Percentiles rank a stretch among this genome's conserved stretches.
These are phyloP conservation scores for Akanthomyces muscarius DNA, from an alignment of 2,329 filamentous ascomycete genomes.

Conservation along the genomic window DNA sequence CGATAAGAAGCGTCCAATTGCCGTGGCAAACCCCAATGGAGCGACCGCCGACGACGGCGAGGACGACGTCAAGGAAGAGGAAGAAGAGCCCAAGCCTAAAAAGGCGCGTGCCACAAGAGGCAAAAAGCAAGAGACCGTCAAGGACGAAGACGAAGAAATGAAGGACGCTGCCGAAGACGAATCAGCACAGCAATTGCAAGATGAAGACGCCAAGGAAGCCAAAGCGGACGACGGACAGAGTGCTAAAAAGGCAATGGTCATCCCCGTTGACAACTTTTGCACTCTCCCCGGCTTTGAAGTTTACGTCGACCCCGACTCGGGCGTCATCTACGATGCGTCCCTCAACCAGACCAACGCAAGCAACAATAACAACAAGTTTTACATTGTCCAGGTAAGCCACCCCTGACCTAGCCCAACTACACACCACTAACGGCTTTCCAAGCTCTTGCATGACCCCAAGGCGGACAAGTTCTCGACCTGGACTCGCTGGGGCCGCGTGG, in stretches of 20 bases:
- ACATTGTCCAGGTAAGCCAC: slow-evolving; percentile 60
- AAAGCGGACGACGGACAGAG: slow-evolving; percentile 41
- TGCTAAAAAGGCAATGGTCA: slow-evolving; percentile 40
- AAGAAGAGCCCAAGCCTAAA: slow-evolving; percentile 38
- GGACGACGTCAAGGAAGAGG: slow-evolving; percentile 36
- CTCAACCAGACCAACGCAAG: slow-evolving; percentile 72
- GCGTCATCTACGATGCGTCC: slow-evolving; percentile 72
- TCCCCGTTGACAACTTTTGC: slow-evolving; percentile 50
- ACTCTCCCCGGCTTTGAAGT: slow-evolving; percentile 45
- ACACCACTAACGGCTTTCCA: background rate
- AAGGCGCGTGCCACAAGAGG: slow-evolving; percentile 31
- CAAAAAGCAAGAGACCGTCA: slow-evolving; percentile 22
- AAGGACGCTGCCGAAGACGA: slow-evolving; percentile 28
- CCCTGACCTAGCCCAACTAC: background rate
- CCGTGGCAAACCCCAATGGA: slow-evolving; percentile 23
- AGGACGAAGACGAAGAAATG: slow-evolving; percentile 23
- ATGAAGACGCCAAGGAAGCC: slow-evolving; percentile 28
- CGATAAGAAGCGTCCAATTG: slow-evolving; percentile 27
- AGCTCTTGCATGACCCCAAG: slow-evolving; percentile 41
- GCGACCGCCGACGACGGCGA: slow-evolving; percentile 29
- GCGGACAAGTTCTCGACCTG: slow-evolving; percentile 53
- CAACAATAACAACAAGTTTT: slow-evolving; percentile 80
- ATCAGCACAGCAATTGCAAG: slow-evolving; percentile 32
- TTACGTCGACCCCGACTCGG: slow-evolving; percentile 57
- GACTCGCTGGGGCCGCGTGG: slow-evolving; percentile 80